phyloP scores from a whole-genome alignment of 257 asterid species.

The Solanum ahanhuiri region DNA sequence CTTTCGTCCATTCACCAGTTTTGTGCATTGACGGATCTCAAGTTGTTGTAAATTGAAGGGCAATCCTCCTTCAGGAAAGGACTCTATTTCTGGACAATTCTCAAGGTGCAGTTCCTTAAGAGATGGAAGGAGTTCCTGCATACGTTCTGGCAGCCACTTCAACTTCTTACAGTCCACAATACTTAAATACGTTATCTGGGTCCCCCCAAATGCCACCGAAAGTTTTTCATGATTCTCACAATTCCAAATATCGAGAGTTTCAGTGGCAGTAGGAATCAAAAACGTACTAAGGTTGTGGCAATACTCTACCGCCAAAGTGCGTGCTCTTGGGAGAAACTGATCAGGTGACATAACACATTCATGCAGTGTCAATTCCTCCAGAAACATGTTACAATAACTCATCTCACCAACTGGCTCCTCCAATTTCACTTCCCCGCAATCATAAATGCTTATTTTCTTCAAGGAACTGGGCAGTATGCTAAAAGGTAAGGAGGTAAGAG shows the following conservation, averaged over 20 bases:
- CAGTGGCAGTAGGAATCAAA: neutral
- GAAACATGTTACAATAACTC: neutral
- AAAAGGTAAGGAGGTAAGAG: neutral
- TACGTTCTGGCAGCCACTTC: too few species aligned
- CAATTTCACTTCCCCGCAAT: neutral
- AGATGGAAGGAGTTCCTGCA: neutral
- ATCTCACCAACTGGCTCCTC: neutral
- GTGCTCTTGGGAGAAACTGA: neutral
- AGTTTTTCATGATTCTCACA: neutral
- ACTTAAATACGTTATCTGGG: neutral
- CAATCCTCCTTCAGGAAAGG: neutral
- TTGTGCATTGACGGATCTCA: neutral
- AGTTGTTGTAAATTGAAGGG: neutral
- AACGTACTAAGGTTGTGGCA: neutral
- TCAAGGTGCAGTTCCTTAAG: rapidly evolving
- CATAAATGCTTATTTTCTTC: neutral
- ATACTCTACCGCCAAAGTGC: too few species aligned
- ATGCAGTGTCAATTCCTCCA: rapidly evolving
- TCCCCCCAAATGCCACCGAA: neutral
- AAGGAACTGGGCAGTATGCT: neutral
- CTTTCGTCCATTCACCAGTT: neutral
- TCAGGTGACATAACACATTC: neutral
- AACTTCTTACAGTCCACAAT: rapidly evolving
- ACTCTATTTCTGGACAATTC: neutral
- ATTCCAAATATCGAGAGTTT: rapidly evolving